Percentiles rank a stretch among this genome's conserved stretches.
Conservation (phyloP, 805 yeast species). For the Kuraishia ogatae region DNA sequence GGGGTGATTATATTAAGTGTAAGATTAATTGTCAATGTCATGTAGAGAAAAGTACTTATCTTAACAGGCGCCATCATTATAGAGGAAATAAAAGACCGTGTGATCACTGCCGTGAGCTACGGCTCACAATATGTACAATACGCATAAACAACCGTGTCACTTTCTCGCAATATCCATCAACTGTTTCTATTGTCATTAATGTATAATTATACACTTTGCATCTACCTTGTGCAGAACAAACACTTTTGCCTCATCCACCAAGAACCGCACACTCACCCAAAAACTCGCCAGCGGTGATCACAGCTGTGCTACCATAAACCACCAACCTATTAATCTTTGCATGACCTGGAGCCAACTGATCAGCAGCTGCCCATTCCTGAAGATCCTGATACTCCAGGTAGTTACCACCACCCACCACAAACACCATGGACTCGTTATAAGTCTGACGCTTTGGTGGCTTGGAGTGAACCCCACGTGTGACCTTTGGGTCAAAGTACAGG, state of each 20-base stretch:
- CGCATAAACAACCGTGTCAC: too few species aligned
- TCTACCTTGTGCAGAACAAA: not conserved
- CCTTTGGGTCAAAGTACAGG: conserved; percentile 80
- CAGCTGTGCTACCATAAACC: conserved; percentile 80
- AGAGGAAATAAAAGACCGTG: too few species aligned
- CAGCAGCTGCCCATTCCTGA: conserved; percentile 63
- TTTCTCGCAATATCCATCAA: not conserved
- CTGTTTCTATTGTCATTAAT: not conserved
- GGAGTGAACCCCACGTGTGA: conserved; percentile 81
- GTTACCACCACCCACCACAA: conserved; percentile 96
- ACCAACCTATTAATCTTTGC: conserved; percentile 36
- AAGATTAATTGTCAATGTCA: not conserved
- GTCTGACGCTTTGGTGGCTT: conserved; percentile 80
- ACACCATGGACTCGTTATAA: conserved; percentile 77
- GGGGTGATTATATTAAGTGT: not conserved
- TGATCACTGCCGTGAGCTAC: too few species aligned
- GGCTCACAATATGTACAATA: too few species aligned
- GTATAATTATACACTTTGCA: not conserved
- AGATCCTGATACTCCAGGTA: conserved; percentile 89
- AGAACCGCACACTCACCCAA: conserved; percentile 55
- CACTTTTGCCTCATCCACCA: conserved; percentile 18
- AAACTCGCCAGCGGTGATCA: conserved; percentile 62
- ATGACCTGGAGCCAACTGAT: conserved; percentile 7
- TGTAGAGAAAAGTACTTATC: not conserved
- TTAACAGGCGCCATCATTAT: too few species aligned